Conservation (phyloP, 2,329 filamentous ascomycete species). For the Fusarium proliferatum region DNA sequence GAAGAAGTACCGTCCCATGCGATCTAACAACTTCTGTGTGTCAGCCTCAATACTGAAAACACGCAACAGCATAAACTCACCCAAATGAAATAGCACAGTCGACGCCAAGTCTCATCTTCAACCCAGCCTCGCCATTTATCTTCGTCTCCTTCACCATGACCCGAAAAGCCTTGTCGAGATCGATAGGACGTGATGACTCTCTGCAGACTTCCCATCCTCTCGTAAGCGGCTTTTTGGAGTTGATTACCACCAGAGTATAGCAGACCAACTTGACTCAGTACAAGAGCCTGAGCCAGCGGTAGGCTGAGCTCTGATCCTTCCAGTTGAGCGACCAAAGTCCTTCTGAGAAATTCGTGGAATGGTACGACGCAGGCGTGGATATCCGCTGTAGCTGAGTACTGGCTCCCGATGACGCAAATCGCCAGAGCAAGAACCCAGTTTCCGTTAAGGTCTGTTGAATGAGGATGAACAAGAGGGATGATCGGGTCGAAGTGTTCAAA, state of each 20-base stretch:
- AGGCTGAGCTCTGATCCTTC: not conserved
- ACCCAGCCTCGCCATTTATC: slow-evolving; percentile 6
- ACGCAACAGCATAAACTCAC: fast-evolving
- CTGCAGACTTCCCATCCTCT: not conserved
- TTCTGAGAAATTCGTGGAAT: slow-evolving; percentile 41
- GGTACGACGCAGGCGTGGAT: slow-evolving; percentile 33
- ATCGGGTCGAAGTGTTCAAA: slow-evolving; percentile 49
- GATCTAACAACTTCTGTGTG: not conserved
- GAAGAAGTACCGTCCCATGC: slow-evolving; percentile 10
- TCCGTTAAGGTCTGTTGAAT: slow-evolving; percentile 2
- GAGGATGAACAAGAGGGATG: slow-evolving; percentile 46
- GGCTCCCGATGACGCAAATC: slow-evolving; percentile 38
- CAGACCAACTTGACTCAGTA: slow-evolving; percentile 26
- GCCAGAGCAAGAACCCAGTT: slow-evolving; percentile 40
- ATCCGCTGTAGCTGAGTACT: slow-evolving; percentile 40
- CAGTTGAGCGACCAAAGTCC: slow-evolving; percentile 12
- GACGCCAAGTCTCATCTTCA: slow-evolving; percentile 1
- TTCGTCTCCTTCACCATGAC: not conserved
- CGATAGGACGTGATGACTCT: not conserved
- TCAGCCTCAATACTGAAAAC: fast-evolving
- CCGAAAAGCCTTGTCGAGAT: no score
- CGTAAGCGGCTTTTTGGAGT: not conserved
- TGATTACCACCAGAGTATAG: slow-evolving; percentile 1
- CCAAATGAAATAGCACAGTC: slow-evolving; percentile 18
- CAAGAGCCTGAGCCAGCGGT: slow-evolving; percentile 16